Evolutionary conservation across 441 rosid species (phyloP).

Genomic region (Raphanus hybrid): DNA sequence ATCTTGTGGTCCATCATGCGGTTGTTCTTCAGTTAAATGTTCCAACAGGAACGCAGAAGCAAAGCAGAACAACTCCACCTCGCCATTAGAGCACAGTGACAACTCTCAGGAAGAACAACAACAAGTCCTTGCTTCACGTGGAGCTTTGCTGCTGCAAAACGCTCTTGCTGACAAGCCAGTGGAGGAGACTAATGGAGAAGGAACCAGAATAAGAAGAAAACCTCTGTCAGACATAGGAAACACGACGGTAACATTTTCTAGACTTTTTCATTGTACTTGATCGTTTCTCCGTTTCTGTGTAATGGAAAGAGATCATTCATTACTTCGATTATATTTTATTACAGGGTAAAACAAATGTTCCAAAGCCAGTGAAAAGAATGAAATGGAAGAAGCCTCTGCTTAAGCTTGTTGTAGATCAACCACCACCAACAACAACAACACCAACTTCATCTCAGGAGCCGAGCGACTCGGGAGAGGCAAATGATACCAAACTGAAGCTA

Average conservation of each 20-base stretch:
- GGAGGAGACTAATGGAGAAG: constrained; percentile 47
- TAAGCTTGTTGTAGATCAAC: constrained; percentile 71
- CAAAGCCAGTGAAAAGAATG: constrained; percentile 77
- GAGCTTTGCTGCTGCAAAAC: constrained; percentile 80
- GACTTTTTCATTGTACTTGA: not conserved
- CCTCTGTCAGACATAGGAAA: constrained; percentile 91
- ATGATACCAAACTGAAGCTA: constrained; percentile 62
- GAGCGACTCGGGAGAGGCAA: constrained; percentile 37
- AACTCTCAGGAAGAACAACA: constrained; percentile 45
- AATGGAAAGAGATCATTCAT: too few species aligned
- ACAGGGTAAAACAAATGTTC: constrained; percentile 75
- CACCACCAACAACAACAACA: constrained; percentile 12
- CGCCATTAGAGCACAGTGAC: constrained; percentile 33
- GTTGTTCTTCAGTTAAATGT: constrained; percentile 68
- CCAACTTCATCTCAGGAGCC: constrained; percentile 22
- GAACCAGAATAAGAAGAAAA: constrained; percentile 55
- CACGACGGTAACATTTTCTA: constrained; percentile 53
- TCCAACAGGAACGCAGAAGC: constrained; percentile 56
- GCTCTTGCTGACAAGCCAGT: constrained; percentile 63
- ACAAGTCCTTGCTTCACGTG: constrained; percentile 65
- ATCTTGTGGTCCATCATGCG: constrained; percentile 71
- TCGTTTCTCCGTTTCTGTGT: too few species aligned
- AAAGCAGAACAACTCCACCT: constrained; percentile 38
- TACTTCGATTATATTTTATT: constrained; percentile 14
- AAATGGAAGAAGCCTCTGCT: constrained; percentile 74